These are phyloP conservation scores for Kuraishia molischiana DNA, from an alignment of 805 yeast species.

Conservation along the genomic window DNA sequence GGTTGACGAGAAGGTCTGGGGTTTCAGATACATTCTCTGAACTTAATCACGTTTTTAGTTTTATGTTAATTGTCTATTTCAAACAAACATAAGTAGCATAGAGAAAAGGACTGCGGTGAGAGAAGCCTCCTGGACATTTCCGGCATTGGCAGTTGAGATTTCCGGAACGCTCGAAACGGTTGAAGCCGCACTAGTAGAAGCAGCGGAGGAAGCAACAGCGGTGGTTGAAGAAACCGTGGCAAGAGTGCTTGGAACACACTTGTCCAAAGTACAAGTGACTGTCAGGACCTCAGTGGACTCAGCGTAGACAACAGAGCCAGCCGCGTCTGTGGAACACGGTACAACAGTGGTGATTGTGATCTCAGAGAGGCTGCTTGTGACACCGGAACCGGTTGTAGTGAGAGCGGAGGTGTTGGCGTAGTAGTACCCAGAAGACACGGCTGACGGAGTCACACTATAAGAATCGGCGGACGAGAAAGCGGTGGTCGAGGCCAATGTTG, in stretches of 20 bases:
- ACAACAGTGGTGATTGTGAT: constrained; percentile 2
- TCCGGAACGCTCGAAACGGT: too few relatives aligned
- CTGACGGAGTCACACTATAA: background rate
- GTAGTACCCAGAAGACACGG: constrained; percentile 3
- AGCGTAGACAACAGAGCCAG: background rate
- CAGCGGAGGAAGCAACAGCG: too few relatives aligned
- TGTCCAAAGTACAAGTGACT: background rate
- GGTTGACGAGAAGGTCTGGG: constrained; percentile 1
- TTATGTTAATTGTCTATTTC: background rate
- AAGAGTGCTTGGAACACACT: too few relatives aligned
- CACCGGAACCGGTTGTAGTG: background rate
- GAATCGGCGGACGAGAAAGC: background rate
- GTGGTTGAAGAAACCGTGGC: too few relatives aligned
- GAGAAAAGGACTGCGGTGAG: background rate
- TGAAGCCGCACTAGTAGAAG: too few relatives aligned
- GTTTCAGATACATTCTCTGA: background rate
- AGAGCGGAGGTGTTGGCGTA: too few relatives aligned
- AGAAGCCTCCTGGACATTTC: background rate
- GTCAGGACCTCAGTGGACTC: background rate
- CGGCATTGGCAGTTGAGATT: background rate
- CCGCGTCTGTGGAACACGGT: background rate
- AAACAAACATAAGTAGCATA: background rate
- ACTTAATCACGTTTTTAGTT: background rate
- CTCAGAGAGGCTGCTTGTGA: too few relatives aligned
- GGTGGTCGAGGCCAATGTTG: constrained; percentile 8